Conservation (phyloP, 345 rosid genomes). For the Bruguiera sexangula region DNA sequence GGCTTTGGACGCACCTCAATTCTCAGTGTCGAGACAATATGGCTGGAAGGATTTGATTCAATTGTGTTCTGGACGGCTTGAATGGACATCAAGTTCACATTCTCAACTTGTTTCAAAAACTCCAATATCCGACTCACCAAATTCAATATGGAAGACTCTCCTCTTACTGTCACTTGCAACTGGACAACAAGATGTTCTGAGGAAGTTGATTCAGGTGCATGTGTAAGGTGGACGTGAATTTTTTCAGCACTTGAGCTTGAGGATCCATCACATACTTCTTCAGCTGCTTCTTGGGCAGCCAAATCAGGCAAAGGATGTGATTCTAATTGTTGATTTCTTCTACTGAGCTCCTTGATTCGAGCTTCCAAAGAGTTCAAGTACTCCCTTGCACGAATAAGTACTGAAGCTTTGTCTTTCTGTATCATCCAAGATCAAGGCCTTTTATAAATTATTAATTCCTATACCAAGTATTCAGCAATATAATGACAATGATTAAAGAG, state of each 20-base stretch:
- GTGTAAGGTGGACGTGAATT: conserved; percentile 32
- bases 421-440: not conserved
- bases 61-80: conserved; percentile 38
- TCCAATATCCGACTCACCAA: conserved; percentile 51
- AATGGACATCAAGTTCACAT: conserved; percentile 50
- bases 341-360: conserved; percentile 46
- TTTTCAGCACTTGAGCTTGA: conserved; percentile 20
- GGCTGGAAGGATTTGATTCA: conserved; percentile 27
- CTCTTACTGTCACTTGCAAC: conserved; percentile 47
- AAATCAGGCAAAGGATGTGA: conserved; percentile 25
- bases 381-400: conserved; percentile 56
- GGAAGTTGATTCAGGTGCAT: conserved; percentile 45
- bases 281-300: conserved; percentile 7
- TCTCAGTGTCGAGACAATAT: conserved; percentile 42
- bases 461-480: too few relatives aligned
- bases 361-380: conserved; percentile 42
- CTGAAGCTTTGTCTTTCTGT: conserved; percentile 74
- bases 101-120: conserved; percentile 48
- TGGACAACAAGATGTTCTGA: conserved; percentile 34
- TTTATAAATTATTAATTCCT: too few relatives aligned
- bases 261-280: conserved; percentile 19
- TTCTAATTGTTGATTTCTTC: conserved; percentile 45
- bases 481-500: too few relatives aligned
- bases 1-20: conserved; percentile 46
- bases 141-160: conserved; percentile 32